Percentiles rank a stretch among this genome's conserved stretches.
phyloP scores from a whole-genome alignment of 495 filamentous ascomycete genomes.

The Hypomontagnella submonticulosa region DNA sequence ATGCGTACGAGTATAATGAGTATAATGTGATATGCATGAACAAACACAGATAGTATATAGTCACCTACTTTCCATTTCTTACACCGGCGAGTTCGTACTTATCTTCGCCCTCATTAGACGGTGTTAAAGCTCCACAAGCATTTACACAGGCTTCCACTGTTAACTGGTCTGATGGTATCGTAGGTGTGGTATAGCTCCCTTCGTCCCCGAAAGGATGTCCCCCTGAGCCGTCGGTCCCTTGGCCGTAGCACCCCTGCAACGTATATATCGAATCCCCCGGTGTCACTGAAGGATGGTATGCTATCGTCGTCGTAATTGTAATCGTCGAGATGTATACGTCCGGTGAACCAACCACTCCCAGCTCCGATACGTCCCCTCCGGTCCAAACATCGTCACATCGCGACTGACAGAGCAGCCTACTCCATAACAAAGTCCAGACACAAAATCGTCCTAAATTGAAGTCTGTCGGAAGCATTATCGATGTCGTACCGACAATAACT shows the following conservation, averaged over 20 bases:
- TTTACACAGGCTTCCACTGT: slow-evolving; percentile 33
- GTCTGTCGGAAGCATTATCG: slow-evolving; percentile 24
- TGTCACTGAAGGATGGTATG: slow-evolving; percentile 32
- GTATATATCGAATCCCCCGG: slow-evolving; percentile 28
- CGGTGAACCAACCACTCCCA: slow-evolving; percentile 25
- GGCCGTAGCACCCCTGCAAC: slow-evolving; percentile 35
- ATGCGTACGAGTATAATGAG: not conserved
- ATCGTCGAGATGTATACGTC: slow-evolving; percentile 21
- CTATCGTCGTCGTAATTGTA: slow-evolving; percentile 43
- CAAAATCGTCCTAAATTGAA: slow-evolving; percentile 31
- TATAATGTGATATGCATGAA: not conserved
- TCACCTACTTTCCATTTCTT: slow-evolving; percentile 33
- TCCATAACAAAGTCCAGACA: slow-evolving; percentile 28
- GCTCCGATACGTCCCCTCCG: slow-evolving; percentile 25
- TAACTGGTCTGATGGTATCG: slow-evolving; percentile 12
- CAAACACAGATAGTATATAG: not conserved
- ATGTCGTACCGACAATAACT: slow-evolving; percentile 26
- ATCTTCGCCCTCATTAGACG: not conserved
- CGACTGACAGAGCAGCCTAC: slow-evolving; percentile 29
- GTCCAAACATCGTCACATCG: slow-evolving; percentile 26
- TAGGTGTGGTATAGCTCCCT: slow-evolving; percentile 4
- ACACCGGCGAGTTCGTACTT: slow-evolving; percentile 31
- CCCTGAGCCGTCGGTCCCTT: not conserved
- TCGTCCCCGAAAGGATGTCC: slow-evolving; percentile 28
- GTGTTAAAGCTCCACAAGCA: slow-evolving; percentile 14